These are phyloP conservation scores for Dendrobium chrysotoxum DNA, from an alignment of 106 monocot species.

Conservation along the genomic window DNA sequence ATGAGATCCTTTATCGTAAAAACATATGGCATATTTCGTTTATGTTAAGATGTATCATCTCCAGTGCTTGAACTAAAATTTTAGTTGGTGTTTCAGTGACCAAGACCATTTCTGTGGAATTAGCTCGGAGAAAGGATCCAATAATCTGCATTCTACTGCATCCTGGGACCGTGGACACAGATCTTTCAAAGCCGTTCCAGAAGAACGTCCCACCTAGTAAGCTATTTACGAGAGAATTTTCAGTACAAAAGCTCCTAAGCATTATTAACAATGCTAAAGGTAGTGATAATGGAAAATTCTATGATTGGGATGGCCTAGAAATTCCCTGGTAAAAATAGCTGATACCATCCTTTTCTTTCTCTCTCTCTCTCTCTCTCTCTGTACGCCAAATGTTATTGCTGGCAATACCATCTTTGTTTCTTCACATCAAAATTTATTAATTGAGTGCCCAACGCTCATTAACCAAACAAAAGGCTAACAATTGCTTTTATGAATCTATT, in stretches of 20 bases:
- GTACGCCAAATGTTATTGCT: too few relatives aligned
- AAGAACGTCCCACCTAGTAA: conserved; percentile 70
- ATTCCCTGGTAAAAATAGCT: conserved; percentile 64
- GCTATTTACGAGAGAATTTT: conserved; percentile 83
- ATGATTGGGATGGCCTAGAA: conserved; percentile 89
- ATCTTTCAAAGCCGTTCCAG: conserved; percentile 90
- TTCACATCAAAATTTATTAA: too few relatives aligned
- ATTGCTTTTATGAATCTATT: too few relatives aligned
- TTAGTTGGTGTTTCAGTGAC: conserved; percentile 48
- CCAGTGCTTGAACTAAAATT: neutral
- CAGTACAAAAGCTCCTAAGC: conserved; percentile 63
- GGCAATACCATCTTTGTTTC: too few relatives aligned
- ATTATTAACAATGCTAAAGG: conserved; percentile 61
- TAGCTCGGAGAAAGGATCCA: conserved; percentile 74
- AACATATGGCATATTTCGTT: too few relatives aligned
- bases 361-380: too few relatives aligned
- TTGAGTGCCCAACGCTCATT: too few relatives aligned
- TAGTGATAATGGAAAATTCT: conserved; percentile 91
- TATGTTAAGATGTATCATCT: neutral
- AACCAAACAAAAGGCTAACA: too few relatives aligned
- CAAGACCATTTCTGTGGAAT: conserved; percentile 73
- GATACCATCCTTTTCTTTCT: neutral
- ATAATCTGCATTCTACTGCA: conserved; percentile 85
- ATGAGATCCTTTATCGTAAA: neutral
- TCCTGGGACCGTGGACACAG: conserved; percentile 96